Evolutionary conservation across 2,329 filamentous ascomycete genomes (phyloP).

Genomic region (Septoria petroselini): DNA sequence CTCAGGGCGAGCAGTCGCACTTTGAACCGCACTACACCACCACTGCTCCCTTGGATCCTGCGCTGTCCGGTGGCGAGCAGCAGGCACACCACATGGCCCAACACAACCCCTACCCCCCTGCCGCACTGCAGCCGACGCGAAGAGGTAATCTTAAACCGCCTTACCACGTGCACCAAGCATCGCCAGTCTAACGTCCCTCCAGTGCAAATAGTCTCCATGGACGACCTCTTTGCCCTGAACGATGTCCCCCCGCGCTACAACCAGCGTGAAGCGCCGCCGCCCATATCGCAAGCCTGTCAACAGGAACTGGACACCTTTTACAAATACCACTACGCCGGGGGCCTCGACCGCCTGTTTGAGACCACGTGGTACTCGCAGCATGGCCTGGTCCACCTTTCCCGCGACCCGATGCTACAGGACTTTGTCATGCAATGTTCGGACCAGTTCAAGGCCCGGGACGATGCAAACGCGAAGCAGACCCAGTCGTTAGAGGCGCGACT

Average conservation of each 20-base stretch:
- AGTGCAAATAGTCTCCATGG: slow-evolving; percentile 58
- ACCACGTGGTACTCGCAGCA: slow-evolving; percentile 72
- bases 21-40: slow-evolving; percentile 39
- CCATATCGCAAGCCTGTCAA: slow-evolving; percentile 47
- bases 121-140: slow-evolving; percentile 30
- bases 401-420: slow-evolving; percentile 59
- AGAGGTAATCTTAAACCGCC: slow-evolving; percentile 28
- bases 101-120: slow-evolving; percentile 25
- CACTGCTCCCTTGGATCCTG: slow-evolving; percentile 60
- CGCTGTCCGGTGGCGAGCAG: slow-evolving; percentile 51
- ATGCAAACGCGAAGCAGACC: slow-evolving; percentile 21
- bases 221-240: slow-evolving; percentile 48
- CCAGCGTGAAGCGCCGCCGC: slow-evolving; percentile 36
- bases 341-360: slow-evolving; percentile 74
- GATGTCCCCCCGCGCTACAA: slow-evolving; percentile 28
- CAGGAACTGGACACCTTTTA: slow-evolving; percentile 72
- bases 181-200: slow-evolving; percentile 13
- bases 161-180: not conserved
- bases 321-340: slow-evolving; percentile 70
- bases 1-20: slow-evolving; percentile 8
- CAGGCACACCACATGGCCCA: slow-evolving; percentile 28
- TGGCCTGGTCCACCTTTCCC: slow-evolving; percentile 53
- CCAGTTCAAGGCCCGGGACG: slow-evolving; percentile 36
- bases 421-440: slow-evolving; percentile 64
- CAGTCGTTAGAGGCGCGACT: slow-evolving; percentile 58